Evolutionary conservation across 768 basidiomycete species (phyloP), one percentile per base, ranked within the genome.

Genomic region (Boletus sp.): DNA sequence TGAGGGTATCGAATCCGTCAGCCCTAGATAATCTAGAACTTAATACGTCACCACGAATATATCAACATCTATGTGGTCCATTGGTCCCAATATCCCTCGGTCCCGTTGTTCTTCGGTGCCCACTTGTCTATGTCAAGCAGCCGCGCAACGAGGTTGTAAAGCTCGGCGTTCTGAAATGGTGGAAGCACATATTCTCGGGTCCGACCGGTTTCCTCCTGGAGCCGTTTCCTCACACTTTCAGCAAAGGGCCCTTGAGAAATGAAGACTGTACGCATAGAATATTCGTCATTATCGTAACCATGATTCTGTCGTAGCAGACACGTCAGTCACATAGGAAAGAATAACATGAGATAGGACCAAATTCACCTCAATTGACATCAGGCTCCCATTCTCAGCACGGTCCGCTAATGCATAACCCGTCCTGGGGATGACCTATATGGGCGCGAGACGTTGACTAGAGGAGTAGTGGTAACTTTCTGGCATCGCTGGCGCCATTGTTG

Each of bases 231-330:
- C 47, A 53, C 47, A 9, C 40, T 35, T 19, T 58, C 67, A 9
- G 87, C 82, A 70, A 93, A 93, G 0, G 93, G 92, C 0, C 93
- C 91, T 65, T 90, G 87, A 14, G 91, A 90, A 55, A 94, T 83
- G 71, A 96, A 95, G 70, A 92, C 83, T 2, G 93, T 90, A 50
- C 83, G 83, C 93, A 95, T 95, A 6, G 84, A 76, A 13, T 74
- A 62, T 48, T 83, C 83, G 19, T 79, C 70, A 58, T 93, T 91
- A 66, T 94, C 92, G 64, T 93, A 96, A 5, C 94, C 93, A 64
- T 95, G 93, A 59, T 84, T 92, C 87, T 90, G 59, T 34, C 48
- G 39, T 35, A 38, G 47, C 7, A 21, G 10, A 19, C 53, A 34
- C 45, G 41, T 48, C 37, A 60, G 53, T 33, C 13, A 17, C 14